A percentile compares a stretch with the other conserved stretches of the same genome.
These are phyloP conservation scores for Lactarius tabidus DNA, from an alignment of 768 basidiomycete genomes.

Conservation along the genomic window DNA sequence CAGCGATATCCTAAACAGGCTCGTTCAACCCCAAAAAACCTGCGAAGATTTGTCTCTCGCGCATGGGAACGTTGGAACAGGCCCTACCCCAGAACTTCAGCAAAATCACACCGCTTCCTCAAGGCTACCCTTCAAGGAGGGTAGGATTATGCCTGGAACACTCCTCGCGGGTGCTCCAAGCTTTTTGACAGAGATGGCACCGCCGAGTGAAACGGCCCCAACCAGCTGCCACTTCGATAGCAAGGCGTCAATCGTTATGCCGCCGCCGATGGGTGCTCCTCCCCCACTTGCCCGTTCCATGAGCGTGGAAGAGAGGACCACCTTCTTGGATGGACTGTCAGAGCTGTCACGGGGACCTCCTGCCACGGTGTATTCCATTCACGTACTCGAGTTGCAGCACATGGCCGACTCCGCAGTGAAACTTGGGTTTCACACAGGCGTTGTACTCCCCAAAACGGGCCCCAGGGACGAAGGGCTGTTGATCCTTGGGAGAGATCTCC, in stretches of 20 bases:
- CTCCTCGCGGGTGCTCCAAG: constrained; percentile 16
- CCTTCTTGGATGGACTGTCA: constrained; percentile 23
- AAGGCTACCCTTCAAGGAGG: constrained; percentile 11
- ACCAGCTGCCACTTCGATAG: neutral
- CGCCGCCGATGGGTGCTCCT: neutral
- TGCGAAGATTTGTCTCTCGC: constrained; percentile 28
- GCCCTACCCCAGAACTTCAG: neutral
- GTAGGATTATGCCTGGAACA: constrained; percentile 26
- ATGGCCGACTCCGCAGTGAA: constrained; percentile 19
- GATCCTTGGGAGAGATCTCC: constrained; percentile 22
- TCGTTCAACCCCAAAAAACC: constrained; percentile 45
- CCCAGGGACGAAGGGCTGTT: constrained; percentile 18
- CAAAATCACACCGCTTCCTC: neutral
- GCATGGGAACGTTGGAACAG: neutral
- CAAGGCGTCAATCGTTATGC: constrained; percentile 1
- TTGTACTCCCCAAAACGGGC: constrained; percentile 6
- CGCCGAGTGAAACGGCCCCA: neutral
- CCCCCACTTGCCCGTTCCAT: constrained; percentile 17
- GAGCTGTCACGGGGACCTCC: constrained; percentile 21
- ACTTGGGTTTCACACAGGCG: constrained; percentile 22
- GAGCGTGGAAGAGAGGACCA: constrained; percentile 22
- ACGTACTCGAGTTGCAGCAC: constrained; percentile 11
- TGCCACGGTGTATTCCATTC: constrained; percentile 22
- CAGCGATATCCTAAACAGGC: constrained; percentile 42
- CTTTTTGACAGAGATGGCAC: constrained; percentile 8